Evolutionary conservation across 2,329 filamentous ascomycete genomes (phyloP).

Genomic region (Emergomyces orientalis): DNA sequence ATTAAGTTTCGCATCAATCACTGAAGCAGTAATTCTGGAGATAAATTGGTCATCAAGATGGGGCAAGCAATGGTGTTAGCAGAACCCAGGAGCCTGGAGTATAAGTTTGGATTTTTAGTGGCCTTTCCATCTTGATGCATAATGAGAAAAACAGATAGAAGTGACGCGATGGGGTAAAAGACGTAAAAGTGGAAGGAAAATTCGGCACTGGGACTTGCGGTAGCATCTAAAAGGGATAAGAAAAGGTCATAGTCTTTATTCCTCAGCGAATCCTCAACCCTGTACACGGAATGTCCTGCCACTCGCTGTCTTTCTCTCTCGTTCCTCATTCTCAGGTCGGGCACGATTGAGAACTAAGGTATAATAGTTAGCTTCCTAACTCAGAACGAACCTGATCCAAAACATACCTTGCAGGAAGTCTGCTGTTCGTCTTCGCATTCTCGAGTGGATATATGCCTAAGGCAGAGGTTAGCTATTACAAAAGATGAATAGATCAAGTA

Average conservation of each 20-base stretch:
- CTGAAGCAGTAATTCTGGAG: background rate
- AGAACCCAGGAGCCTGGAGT: background rate
- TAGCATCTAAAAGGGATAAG: background rate
- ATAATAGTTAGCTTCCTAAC: conserved; percentile 26
- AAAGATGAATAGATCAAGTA: background rate
- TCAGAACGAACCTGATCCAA: background rate
- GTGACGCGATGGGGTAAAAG: background rate
- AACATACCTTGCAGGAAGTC: conserved; percentile 87
- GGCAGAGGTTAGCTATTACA: conserved; percentile 4
- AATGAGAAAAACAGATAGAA: background rate
- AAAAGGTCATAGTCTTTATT: background rate
- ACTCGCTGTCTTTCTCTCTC: conserved; percentile 95
- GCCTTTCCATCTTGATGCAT: background rate
- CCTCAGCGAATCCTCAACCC: conserved; percentile 23
- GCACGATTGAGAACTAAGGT: conserved; percentile 80
- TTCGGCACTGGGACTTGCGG: background rate
- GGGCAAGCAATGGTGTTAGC: background rate
- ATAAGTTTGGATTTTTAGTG: background rate
- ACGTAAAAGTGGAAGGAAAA: background rate
- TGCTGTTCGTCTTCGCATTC: conserved; percentile 94
- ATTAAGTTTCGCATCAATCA: background rate
- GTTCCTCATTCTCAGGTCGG: conserved; percentile 89
- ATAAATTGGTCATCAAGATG: background rate
- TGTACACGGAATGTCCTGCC: conserved; percentile 78
- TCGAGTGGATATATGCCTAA: conserved; percentile 89